These are phyloP conservation scores for Tolypocladium sp. DNA, from an alignment of 2,329 filamentous ascomycete species.

Conservation along the genomic window DNA sequence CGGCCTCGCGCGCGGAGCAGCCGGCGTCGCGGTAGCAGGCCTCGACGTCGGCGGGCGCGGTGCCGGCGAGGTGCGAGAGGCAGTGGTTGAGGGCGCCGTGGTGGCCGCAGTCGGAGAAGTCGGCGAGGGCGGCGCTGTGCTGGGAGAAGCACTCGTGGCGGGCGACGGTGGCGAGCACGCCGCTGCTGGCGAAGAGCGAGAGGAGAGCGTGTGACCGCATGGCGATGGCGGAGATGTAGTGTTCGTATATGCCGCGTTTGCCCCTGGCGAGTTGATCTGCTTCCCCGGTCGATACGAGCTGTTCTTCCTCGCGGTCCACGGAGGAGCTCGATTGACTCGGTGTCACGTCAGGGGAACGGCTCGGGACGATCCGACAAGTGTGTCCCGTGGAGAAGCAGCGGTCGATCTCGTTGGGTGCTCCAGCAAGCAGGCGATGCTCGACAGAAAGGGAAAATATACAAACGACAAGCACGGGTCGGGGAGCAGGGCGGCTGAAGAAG, in stretches of 20 bases:
- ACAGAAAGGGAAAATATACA: background rate
- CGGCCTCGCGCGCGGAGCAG: conserved; percentile 22
- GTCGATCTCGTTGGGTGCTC: background rate
- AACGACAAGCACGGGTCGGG: background rate
- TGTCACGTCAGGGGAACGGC: background rate
- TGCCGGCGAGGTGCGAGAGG: conserved; percentile 23
- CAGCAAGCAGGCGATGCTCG: background rate
- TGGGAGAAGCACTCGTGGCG: conserved; percentile 29
- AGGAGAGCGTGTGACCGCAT: background rate
- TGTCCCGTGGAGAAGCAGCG: background rate
- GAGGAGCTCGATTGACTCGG: background rate
- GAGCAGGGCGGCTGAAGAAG: background rate
- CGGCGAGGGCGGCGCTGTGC: conserved; percentile 28
- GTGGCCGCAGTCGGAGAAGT: conserved; percentile 31
- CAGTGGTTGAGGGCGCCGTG: conserved; percentile 31
- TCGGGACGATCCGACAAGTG: background rate
- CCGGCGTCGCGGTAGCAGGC: conserved; percentile 25
- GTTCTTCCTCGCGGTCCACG: background rate
- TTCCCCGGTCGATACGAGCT: background rate
- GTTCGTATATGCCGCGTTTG: background rate
- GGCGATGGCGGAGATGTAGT: background rate
- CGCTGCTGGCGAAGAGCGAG: conserved; percentile 22
- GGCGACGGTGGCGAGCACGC: conserved; percentile 18
- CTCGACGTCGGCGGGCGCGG: conserved; percentile 24
- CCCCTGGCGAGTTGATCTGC: background rate